phyloP scores from a whole-genome alignment of 1,139 yeast genomes.

The Candida neerlandica region DNA sequence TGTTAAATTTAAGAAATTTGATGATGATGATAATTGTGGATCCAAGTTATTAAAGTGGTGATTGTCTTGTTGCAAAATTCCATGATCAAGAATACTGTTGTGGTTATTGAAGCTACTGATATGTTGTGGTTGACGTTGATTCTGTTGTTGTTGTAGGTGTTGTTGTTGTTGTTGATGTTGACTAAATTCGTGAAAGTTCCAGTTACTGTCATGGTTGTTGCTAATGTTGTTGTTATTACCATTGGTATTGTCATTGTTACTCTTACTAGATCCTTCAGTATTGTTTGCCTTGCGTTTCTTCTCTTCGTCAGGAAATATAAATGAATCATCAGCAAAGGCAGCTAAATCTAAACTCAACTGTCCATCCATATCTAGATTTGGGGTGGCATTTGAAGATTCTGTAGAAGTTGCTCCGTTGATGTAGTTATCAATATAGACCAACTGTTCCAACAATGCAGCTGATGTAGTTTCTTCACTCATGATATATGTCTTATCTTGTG shows the following conservation, averaged over 20 bases:
- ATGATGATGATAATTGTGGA: not conserved
- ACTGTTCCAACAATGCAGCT: slow-evolving; percentile 69
- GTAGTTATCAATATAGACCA: slow-evolving; percentile 75
- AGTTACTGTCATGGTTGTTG: not conserved
- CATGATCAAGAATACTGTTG: slow-evolving; percentile 2
- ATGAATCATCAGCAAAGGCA: slow-evolving; percentile 78
- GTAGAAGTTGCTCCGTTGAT: slow-evolving; percentile 43
- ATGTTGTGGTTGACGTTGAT: slow-evolving; percentile 14
- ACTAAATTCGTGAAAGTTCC: not conserved
- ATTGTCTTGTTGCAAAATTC: not conserved
- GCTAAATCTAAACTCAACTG: slow-evolving; percentile 72
- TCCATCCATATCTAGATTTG: slow-evolving; percentile 59
- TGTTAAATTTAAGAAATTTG: slow-evolving; percentile 11
- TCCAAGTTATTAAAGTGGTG: slow-evolving; percentile 3
- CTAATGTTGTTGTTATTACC: not conserved
- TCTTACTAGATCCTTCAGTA: slow-evolving; percentile 11
- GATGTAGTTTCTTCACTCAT: slow-evolving; percentile 51
- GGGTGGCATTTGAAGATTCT: slow-evolving; percentile 24
- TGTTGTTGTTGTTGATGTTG: not conserved
- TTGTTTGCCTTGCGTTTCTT: slow-evolving; percentile 45
- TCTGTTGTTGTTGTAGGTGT: not conserved
- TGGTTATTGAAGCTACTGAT: slow-evolving; percentile 1
- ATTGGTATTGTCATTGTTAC: slow-evolving; percentile 5
- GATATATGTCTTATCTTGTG: not conserved
- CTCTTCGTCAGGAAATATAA: slow-evolving; percentile 78